Percentiles rank a stretch among this genome's conserved stretches.
Evolutionary conservation across 352 stramenopile genomes (phyloP).

Genomic region (Phytopythium ostracodes): DNA sequence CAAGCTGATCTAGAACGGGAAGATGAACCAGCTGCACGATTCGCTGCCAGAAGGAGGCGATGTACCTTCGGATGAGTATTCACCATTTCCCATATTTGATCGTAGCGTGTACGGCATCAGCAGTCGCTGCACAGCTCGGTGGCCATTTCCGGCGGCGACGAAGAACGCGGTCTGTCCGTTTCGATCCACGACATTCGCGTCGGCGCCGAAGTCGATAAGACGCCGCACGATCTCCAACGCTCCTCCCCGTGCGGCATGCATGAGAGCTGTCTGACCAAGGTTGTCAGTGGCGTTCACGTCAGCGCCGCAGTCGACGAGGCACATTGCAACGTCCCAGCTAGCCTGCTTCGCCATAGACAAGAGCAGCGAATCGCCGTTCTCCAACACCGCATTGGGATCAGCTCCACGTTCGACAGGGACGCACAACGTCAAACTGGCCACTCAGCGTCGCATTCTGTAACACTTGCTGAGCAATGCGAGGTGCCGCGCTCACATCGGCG

Average conservation of each 20-base stretch:
- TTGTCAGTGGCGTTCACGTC: neutral
- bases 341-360: neutral
- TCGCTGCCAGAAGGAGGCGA: neutral
- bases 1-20: constrained; percentile 7
- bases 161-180: neutral
- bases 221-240: neutral
- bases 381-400: neutral
- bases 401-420: neutral
- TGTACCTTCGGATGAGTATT: neutral
- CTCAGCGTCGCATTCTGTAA: neutral
- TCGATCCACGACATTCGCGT: neutral
- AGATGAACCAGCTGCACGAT: constrained; percentile 2
- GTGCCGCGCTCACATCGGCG: neutral
- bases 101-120: neutral
- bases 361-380: neutral
- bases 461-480: neutral
- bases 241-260: neutral
- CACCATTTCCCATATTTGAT: neutral
- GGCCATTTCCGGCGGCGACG: neutral
- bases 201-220: neutral
- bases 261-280: neutral
- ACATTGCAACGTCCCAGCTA: neutral
- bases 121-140: neutral
- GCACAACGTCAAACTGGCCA: neutral
- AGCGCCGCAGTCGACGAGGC: neutral